phyloP scores from a whole-genome alignment of 2,329 filamentous ascomycete genomes.

The Xylariaceae sp. region DNA sequence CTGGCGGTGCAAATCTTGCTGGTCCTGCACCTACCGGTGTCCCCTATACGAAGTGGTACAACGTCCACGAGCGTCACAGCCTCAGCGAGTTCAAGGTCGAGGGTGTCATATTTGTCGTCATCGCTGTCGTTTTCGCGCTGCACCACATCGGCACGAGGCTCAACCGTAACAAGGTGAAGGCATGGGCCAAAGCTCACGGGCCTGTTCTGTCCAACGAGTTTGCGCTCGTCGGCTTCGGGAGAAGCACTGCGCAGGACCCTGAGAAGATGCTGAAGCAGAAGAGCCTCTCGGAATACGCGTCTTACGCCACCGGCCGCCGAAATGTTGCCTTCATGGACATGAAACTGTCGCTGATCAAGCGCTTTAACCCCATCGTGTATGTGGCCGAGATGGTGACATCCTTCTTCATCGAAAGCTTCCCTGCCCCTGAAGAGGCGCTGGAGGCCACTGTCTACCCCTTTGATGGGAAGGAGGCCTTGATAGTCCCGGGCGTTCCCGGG shows the following conservation, averaged over 20 bases:
- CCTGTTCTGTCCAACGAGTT: slow-evolving; percentile 73
- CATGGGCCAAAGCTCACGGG: slow-evolving; percentile 72
- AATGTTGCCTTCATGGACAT: slow-evolving; percentile 89
- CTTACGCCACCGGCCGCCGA: slow-evolving; percentile 84
- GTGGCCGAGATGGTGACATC: slow-evolving; percentile 58
- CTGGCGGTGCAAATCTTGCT: slow-evolving; percentile 37
- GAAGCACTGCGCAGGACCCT: slow-evolving; percentile 39
- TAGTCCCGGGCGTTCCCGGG: slow-evolving; percentile 60
- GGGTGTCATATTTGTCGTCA: slow-evolving; percentile 68
- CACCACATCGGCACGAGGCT: slow-evolving; percentile 74
- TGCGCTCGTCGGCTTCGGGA: slow-evolving; percentile 73
- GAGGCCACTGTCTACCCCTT: slow-evolving; percentile 81
- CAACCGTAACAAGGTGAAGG: slow-evolving; percentile 73
- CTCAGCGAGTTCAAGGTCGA: slow-evolving; percentile 82
- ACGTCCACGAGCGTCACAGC: slow-evolving; percentile 83
- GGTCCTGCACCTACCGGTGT: slow-evolving; percentile 41
- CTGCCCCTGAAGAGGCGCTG: slow-evolving; percentile 60
- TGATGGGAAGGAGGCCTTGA: slow-evolving; percentile 79
- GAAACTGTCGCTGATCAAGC: slow-evolving; percentile 72
- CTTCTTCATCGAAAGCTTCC: slow-evolving; percentile 74
- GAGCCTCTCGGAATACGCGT: slow-evolving; percentile 75
- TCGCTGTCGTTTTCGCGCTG: slow-evolving; percentile 65
- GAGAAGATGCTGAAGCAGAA: slow-evolving; percentile 72
- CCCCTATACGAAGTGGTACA: slow-evolving; percentile 94
- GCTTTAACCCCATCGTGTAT: slow-evolving; percentile 69